Evolutionary conservation across 768 basidiomycete genomes (phyloP).

Genomic region (Russula ochroleuca): DNA sequence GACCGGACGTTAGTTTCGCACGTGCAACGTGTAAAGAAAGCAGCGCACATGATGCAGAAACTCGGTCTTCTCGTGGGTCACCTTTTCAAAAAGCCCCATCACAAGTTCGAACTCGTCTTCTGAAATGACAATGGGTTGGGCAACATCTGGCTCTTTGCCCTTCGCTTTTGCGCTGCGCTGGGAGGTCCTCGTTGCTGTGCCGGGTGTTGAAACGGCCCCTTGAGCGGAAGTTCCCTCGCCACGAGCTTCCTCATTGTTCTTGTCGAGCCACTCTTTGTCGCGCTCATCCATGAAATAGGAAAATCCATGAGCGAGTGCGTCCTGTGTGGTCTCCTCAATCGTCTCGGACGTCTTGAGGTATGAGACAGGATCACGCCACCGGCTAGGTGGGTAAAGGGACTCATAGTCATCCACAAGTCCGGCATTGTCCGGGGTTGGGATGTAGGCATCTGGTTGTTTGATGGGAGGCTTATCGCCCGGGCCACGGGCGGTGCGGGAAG

Average conservation of each 20-base stretch:
- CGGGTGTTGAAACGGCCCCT: constrained; percentile 54
- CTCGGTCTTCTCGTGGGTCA: constrained; percentile 84
- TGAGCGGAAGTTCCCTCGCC: constrained; percentile 83
- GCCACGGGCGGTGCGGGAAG: constrained; percentile 38
- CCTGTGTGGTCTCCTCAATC: constrained; percentile 67
- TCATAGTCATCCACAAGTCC: constrained; percentile 76
- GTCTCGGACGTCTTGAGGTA: constrained; percentile 83
- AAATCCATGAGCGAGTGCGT: constrained; percentile 66
- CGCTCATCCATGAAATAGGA: constrained; percentile 95
- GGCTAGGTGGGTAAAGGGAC: constrained; percentile 61
- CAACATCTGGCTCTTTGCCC: constrained; percentile 75
- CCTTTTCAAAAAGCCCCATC: constrained; percentile 91
- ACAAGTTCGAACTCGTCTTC: constrained; percentile 95
- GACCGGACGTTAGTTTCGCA: constrained; percentile 12
- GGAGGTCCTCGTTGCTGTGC: constrained; percentile 51
- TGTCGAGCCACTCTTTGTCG: constrained; percentile 91
- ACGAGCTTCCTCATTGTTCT: constrained; percentile 81
- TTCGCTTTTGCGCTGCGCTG: constrained; percentile 71
- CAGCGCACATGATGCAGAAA: constrained; percentile 81
- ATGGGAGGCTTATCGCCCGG: constrained; percentile 36
- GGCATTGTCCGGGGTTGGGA: constrained; percentile 90
- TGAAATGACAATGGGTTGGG: constrained; percentile 59
- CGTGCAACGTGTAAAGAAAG: not conserved
- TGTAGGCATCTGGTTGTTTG: constrained; percentile 58
- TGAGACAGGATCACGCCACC: constrained; percentile 72